Base-by-base conservation (phyloP, 2,329 filamentous ascomycete species). In the Diplodia corticola region DNA sequence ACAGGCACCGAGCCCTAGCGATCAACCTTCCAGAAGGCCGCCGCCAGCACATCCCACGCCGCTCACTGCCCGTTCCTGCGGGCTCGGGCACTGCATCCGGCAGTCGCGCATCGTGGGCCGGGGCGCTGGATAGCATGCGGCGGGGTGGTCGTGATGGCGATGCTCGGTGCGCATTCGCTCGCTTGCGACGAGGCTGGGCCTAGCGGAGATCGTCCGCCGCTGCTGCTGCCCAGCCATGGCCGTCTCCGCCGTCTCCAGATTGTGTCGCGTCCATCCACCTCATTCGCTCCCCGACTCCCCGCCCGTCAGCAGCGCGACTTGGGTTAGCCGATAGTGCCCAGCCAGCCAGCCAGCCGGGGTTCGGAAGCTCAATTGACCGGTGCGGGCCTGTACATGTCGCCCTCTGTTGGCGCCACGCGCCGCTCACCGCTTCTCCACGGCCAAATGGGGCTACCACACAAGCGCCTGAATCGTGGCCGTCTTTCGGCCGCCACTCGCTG, bases 351-450 rank as follows among this genome's bases (percentile, higher is more conserved):
- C 60, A 26, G 60, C 60, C 46, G 28, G 33, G n/a, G 60, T 4
- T 30, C 57, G 57, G 44, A n/a, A 24, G 40, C 57, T 61, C 40
- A 49, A 49, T 61, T 61, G 57, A 61, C 57, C 57, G 57, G 57
- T 61, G 57, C 57, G 57, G 57, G 37, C 22, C 57, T 13, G 46
- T 51, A 63, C 60, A 53, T 53, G 48, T 50, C 60, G 60, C 46
- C 30, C 9, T 63, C 49, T 53, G 48, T 40, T 53, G 44, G 64
- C n/a, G 53, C 54, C 64, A 13, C 40, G 13, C 40, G 20, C 7
- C 17, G n/a, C 54, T 65, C 64, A 65, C 64, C 64, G 64, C 64
- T 65, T 65, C 64, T 65, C 64, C 64, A 65, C 63, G 46, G 17
- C 44, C 20, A 17, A 30, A 59, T 60, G 53, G 64, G 53, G 53